A percentile compares a stretch with the other conserved stretches of the same genome.
These are phyloP conservation scores for Apostasia ramifera DNA, from an alignment of 106 monocot genomes.

Conservation along the genomic window DNA sequence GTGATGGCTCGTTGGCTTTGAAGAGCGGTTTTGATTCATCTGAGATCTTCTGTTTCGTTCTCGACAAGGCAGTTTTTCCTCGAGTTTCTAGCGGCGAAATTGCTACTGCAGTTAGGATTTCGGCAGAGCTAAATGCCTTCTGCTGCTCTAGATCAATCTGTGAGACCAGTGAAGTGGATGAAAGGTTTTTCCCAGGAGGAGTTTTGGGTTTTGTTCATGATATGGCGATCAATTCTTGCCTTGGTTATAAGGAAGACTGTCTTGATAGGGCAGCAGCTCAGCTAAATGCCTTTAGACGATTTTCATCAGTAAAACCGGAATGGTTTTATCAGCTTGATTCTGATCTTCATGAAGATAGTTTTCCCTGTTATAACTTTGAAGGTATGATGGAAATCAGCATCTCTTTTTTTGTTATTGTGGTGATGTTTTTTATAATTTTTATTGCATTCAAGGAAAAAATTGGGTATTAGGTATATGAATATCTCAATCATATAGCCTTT, in stretches of 20 bases:
- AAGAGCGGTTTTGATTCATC: conserved; percentile 12
- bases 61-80: conserved; percentile 9
- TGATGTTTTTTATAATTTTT: not conserved
- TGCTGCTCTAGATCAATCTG: conserved; percentile 7
- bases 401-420: not conserved
- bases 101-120: conserved; percentile 14
- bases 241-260: not conserved
- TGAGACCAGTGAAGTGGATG: conserved; percentile 6
- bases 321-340: conserved; percentile 7
- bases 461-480: no score
- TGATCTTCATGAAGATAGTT: conserved; percentile 6
- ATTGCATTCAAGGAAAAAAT: not conserved
- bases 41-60: conserved; percentile 26
- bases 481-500: no score
- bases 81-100: not conserved
- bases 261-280: not conserved
- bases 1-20: not conserved
- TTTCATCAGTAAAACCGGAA: conserved; percentile 9
- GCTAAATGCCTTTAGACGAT: conserved; percentile 13
- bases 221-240: conserved; percentile 7
- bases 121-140: conserved; percentile 15
- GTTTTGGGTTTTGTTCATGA: conserved; percentile 8
- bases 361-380: not conserved
- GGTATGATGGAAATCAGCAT: conserved; percentile 3
- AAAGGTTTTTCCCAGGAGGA: not conserved